These are phyloP conservation scores for Pisolithus thermaeus DNA, from an alignment of 1,284 basidiomycete genomes.

Conservation along the genomic window DNA sequence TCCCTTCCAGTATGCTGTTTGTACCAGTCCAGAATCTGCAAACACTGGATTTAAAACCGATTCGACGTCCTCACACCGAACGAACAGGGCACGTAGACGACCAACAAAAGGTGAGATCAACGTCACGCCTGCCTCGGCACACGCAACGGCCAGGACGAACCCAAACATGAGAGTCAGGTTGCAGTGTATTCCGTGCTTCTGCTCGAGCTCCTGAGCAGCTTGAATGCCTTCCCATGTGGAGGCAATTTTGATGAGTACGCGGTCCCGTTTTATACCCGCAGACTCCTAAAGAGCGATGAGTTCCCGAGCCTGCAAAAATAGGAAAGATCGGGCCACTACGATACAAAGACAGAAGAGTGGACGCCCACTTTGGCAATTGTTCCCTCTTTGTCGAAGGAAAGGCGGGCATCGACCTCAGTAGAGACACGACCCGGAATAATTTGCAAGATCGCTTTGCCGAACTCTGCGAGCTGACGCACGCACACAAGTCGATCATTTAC, in stretches of 20 bases:
- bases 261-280: constrained; percentile 85
- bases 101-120: constrained; percentile 99
- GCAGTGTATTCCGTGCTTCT: constrained; percentile 91
- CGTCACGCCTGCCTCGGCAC: constrained; percentile 95
- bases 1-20: constrained; percentile 82
- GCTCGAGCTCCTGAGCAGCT: constrained; percentile 92
- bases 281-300: constrained; percentile 92
- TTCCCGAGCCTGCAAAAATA: constrained; percentile 74
- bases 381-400: constrained; percentile 92
- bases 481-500: not conserved
- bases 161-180: constrained; percentile 98
- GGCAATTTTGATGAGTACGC: constrained; percentile 97
- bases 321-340: constrained; percentile 1
- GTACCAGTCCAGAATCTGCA: constrained; percentile 91
- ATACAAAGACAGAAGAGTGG: not conserved
- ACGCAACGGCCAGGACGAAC: constrained; percentile 95
- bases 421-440: constrained; percentile 98
- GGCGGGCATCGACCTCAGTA: constrained; percentile 94
- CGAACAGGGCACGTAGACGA: constrained; percentile 51
- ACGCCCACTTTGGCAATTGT: constrained; percentile 76
- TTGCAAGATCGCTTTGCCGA: constrained; percentile 90
- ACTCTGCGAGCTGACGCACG: constrained; percentile 74
- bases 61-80: not conserved
- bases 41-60: constrained; percentile 1
- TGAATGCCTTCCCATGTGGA: constrained; percentile 99